A percentile compares a stretch with the other conserved stretches of the same genome.
These are phyloP conservation scores for Raphanus hybrid DNA, from an alignment of 441 rosid species.

Conservation along the genomic window DNA sequence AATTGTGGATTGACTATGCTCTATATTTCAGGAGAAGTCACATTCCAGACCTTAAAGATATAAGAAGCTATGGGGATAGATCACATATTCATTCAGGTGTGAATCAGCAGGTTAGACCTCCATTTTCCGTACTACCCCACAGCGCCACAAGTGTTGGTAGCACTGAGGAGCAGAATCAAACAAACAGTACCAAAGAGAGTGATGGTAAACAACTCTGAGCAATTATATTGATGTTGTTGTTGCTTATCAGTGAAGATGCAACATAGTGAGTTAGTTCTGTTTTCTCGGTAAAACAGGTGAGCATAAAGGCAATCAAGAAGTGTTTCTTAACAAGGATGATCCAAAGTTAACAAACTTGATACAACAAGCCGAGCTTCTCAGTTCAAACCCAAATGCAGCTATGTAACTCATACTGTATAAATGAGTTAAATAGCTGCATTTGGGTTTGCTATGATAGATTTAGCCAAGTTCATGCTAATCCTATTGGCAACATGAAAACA, in stretches of 20 bases:
- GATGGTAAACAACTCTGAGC: no score
- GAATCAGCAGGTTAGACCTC: slow-evolving; percentile 67
- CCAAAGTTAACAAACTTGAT: slow-evolving; percentile 79
- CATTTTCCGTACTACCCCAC: slow-evolving; percentile 52
- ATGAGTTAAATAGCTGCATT: slow-evolving; percentile 1
- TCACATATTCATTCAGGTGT: slow-evolving; percentile 53
- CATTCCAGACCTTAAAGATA: slow-evolving; percentile 52
- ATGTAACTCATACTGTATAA: not conserved
- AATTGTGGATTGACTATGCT: no score
- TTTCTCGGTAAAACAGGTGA: slow-evolving; percentile 15
- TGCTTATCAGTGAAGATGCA: no score
- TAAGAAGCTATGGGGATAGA: slow-evolving; percentile 55
- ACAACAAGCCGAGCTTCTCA: slow-evolving; percentile 95
- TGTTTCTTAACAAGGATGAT: slow-evolving; percentile 84
- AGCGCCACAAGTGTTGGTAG: slow-evolving; percentile 44
- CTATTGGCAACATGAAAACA: not conserved
- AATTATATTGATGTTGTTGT: no score
- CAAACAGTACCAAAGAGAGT: no score
- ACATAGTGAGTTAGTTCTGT: no score
- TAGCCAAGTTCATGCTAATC: not conserved
- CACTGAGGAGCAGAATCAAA: slow-evolving; percentile 27
- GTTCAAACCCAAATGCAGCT: slow-evolving; percentile 41
- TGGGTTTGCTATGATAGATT: slow-evolving; percentile 1
- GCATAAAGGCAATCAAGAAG: slow-evolving; percentile 58
- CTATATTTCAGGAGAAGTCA: slow-evolving; percentile 67